phyloP scores from a whole-genome alignment of 2,329 filamentous ascomycete species.

The Lasiodiplodia theobromae region DNA sequence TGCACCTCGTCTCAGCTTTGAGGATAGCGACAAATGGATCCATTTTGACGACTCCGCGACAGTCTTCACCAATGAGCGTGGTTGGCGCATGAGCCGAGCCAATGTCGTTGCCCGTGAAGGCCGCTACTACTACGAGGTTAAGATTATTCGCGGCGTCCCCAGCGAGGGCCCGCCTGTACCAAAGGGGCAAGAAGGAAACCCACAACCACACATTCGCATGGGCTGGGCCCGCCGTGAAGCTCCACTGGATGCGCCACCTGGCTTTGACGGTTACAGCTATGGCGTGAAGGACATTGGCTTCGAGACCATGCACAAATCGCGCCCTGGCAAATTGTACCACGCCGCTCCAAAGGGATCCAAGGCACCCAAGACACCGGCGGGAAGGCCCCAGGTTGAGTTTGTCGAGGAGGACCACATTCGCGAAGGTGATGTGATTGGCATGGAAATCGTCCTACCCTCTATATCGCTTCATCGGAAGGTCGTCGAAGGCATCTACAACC shows the following conservation, averaged over 20 bases:
- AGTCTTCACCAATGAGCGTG: constrained; percentile 87
- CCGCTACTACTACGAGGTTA: constrained; percentile 93
- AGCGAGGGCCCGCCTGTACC: constrained; percentile 50
- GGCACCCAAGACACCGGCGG: constrained; percentile 42
- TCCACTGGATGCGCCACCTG: constrained; percentile 81
- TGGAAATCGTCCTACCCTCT: constrained; percentile 90
- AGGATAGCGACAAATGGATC: constrained; percentile 87
- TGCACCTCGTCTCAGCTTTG: constrained; percentile 85
- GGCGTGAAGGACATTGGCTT: constrained; percentile 88
- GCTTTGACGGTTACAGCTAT: constrained; percentile 92
- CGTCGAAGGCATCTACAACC: constrained; percentile 86
- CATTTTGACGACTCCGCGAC: constrained; percentile 77
- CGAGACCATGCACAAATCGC: constrained; percentile 91
- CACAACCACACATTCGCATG: constrained; percentile 74
- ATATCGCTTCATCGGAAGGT: constrained; percentile 87
- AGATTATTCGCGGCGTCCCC: constrained; percentile 78
- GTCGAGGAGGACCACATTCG: constrained; percentile 75
- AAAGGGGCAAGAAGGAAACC: constrained; percentile 46
- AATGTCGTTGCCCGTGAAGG: constrained; percentile 92
- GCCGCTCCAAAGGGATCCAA: constrained; percentile 49
- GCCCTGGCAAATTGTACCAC: constrained; percentile 82
- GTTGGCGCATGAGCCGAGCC: constrained; percentile 87
- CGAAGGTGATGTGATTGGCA: constrained; percentile 91
- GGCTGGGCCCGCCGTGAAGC: constrained; percentile 86
- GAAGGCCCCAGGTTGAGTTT: constrained; percentile 45